Evolutionary conservation across 331 rosid species (phyloP).

Genomic region (Quercus phellos): DNA sequence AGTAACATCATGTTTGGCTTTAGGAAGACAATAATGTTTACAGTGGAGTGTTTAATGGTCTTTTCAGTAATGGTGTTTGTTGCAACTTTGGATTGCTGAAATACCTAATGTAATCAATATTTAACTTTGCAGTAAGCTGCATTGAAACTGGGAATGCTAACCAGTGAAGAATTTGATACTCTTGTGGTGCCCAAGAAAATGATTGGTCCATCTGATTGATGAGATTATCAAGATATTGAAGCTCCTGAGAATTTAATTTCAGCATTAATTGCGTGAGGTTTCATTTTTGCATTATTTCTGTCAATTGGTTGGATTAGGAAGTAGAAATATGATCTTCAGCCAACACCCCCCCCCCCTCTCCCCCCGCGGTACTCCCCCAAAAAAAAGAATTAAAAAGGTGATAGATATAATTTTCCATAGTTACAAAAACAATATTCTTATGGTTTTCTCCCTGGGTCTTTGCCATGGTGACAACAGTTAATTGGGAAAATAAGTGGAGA

Average conservation of each 20-base stretch:
- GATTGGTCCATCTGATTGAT: constrained; percentile 79
- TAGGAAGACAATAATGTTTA: not conserved
- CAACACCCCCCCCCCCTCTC: too few relatives aligned
- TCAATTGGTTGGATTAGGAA: constrained; percentile 22
- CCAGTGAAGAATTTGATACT: constrained; percentile 71
- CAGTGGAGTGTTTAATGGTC: not conserved
- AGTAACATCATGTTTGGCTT: not conserved
- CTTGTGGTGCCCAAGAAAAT: constrained; percentile 95
- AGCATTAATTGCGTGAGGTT: constrained; percentile 14
- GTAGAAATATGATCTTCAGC: too few relatives aligned
- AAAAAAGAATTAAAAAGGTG: not conserved
- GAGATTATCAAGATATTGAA: not conserved
- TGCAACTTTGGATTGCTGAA: constrained; percentile 10
- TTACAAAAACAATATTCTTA: constrained; percentile 32
- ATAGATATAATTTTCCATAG: constrained; percentile 21
- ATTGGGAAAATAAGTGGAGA: constrained; percentile 15
- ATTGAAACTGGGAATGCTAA: constrained; percentile 75
- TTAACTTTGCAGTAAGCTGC: constrained; percentile 76
- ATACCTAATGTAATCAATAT: constrained; percentile 10
- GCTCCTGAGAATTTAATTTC: constrained; percentile 16
- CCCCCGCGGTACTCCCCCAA: too few relatives aligned
- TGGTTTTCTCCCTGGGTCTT: constrained; percentile 16
- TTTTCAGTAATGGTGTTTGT: not conserved
- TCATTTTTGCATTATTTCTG: constrained; percentile 19
- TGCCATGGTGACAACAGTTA: not conserved